Conservation (phyloP, 1,284 basidiomycete species). For the Coniophora puteana region DNA sequence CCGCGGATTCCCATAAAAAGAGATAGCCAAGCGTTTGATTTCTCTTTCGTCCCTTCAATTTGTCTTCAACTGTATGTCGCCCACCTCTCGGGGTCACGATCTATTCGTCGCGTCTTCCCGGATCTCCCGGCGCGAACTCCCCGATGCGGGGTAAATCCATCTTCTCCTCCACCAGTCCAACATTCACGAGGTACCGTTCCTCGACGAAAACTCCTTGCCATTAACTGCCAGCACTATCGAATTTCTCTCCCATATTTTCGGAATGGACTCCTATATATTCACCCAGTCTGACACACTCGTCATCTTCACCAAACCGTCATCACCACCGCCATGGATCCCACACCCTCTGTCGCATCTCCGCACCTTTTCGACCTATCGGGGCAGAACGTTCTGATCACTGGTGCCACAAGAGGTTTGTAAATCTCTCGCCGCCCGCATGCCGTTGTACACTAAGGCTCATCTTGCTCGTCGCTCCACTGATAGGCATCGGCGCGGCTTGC, state of each 20-base stretch:
- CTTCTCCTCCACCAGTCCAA: too few relatives aligned
- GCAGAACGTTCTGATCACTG: constrained; percentile 67
- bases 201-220: constrained; percentile 8
- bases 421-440: constrained; percentile 15
- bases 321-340: constrained; percentile 41
- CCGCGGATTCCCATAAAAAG: too few relatives aligned
- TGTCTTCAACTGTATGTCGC: too few relatives aligned
- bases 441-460: constrained; percentile 12
- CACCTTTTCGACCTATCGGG: constrained; percentile 59
- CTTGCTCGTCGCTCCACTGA: constrained; percentile 14
- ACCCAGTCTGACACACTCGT: not conserved
- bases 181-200: too few relatives aligned
- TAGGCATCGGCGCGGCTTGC: constrained; percentile 73
- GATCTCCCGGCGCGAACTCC: too few relatives aligned
- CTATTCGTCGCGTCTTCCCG: too few relatives aligned
- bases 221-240: too few relatives aligned
- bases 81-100: too few relatives aligned
- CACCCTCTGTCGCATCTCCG: constrained; percentile 41
- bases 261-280: not conserved
- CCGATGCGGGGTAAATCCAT: too few relatives aligned
- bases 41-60: too few relatives aligned
- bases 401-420: constrained; percentile 57
- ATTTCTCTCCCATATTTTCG: too few relatives aligned
- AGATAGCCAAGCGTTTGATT: too few relatives aligned
- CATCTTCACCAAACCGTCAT: not conserved